phyloP scores from a whole-genome alignment of 2,329 filamentous ascomycete species.

The Phialophora macrospora region DNA sequence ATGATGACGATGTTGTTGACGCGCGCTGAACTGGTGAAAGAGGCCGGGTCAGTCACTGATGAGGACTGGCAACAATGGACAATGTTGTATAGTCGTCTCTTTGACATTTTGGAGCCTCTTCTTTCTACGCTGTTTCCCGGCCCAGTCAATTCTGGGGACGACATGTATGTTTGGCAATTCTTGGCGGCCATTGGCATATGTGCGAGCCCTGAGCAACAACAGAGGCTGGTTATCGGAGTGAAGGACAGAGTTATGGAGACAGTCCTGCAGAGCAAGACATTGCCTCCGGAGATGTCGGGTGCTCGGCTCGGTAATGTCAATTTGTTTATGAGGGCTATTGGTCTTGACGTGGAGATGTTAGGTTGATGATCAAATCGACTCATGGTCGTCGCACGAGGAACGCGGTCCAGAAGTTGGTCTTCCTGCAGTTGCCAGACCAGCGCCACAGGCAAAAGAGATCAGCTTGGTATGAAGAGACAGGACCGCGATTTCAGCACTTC shows the following conservation, averaged over 20 bases:
- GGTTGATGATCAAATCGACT: slow-evolving; percentile 47
- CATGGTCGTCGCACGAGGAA: background rate
- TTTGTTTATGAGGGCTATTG: slow-evolving; percentile 97
- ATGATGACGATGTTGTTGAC: slow-evolving; percentile 94
- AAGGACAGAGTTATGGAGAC: slow-evolving; percentile 98
- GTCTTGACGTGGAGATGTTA: slow-evolving; percentile 87
- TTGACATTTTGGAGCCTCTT: slow-evolving; percentile 82
- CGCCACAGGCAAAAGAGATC: background rate
- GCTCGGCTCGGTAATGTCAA: slow-evolving; percentile 91
- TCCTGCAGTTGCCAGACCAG: background rate
- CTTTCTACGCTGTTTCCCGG: slow-evolving; percentile 88
- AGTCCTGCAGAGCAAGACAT: slow-evolving; percentile 82
- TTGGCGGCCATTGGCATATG: slow-evolving; percentile 93
- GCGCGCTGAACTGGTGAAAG: slow-evolving; percentile 89
- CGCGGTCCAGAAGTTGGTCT: background rate
- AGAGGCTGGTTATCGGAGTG: slow-evolving; percentile 88
- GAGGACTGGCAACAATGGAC: slow-evolving; percentile 83
- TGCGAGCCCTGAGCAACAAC: slow-evolving; percentile 91
- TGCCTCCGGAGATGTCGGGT: slow-evolving; percentile 83
- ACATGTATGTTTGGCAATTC: slow-evolving; percentile 98
- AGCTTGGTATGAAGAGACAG: background rate
- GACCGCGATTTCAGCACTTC: background rate
- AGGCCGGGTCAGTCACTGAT: slow-evolving; percentile 71
- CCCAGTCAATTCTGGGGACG: slow-evolving; percentile 85
- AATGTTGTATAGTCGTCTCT: slow-evolving; percentile 80